A percentile compares a stretch with the other conserved stretches of the same genome.
These are phyloP conservation scores for Rhipidocladum racemiflorum DNA, from an alignment of 176 grass and related monocot genomes.

Conservation along the genomic window DNA sequence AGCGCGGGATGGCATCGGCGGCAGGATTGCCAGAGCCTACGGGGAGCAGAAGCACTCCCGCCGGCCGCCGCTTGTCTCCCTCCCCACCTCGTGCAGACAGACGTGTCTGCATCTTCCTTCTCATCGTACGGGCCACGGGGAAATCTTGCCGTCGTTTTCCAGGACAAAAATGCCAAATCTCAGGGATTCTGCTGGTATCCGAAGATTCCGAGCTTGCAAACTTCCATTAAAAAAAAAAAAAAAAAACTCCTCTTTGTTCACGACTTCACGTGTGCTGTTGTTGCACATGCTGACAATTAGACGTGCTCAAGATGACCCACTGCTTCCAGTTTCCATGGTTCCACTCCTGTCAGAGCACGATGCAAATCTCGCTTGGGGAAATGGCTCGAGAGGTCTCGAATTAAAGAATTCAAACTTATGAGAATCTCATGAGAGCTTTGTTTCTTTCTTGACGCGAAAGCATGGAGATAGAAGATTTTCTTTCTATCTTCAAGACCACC, in stretches of 20 bases:
- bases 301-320: not conserved
- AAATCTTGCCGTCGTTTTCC: not conserved
- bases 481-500: no score
- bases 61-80: no score
- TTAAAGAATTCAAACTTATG: not conserved
- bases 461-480: no score
- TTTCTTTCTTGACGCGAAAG: no score
- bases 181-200: not conserved
- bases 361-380: not conserved
- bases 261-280: not conserved
- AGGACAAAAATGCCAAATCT: not conserved
- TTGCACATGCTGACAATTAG: not conserved
- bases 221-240: not conserved
- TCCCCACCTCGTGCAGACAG: not conserved
- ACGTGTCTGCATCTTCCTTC: not conserved
- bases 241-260: not conserved
- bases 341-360: no score
- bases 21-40: not conserved
- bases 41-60: no score
- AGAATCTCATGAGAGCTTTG: not conserved
- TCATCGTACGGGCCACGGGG: not conserved
- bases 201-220: not conserved
- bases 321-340: not conserved
- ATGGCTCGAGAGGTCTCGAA: not conserved
- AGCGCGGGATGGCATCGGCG: not conserved